phyloP scores from a whole-genome alignment of 73 alveolate genomes.

The Tetrahymena malaccensis region DNA sequence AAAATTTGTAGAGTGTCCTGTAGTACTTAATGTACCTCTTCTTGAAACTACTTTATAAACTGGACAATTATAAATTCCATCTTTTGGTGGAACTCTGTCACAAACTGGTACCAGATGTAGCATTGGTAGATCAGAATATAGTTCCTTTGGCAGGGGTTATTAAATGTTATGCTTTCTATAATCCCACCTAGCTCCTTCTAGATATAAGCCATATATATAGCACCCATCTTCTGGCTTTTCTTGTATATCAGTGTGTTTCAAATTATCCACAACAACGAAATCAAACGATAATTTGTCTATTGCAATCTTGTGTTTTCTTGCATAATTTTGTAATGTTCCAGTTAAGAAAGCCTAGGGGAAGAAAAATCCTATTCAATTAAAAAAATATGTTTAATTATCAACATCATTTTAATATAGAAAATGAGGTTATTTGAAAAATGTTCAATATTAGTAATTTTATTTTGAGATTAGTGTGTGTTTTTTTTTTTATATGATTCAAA shows the following conservation, averaged over 20 bases:
- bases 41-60: conserved; percentile 83
- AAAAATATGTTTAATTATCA: conserved; percentile 9
- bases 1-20: conserved; percentile 96
- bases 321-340: conserved; percentile 98
- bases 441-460: neutral
- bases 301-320: conserved; percentile 97
- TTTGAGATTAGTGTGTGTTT: conserved; percentile 35
- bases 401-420: too few species aligned
- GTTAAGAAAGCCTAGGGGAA: conserved; percentile 99
- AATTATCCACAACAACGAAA: conserved; percentile 78
- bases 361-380: conserved; percentile 72
- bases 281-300: conserved; percentile 90
- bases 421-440: neutral
- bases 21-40: conserved; percentile 96
- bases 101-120: conserved; percentile 88
- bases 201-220: conserved; percentile 92
- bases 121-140: conserved; percentile 97
- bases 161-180: conserved; percentile 73
- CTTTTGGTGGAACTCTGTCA: conserved; percentile 1
- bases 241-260: conserved; percentile 68
- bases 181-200: conserved; percentile 99
- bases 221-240: conserved; percentile 93
- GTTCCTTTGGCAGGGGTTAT: conserved; percentile 92
- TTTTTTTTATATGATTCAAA: neutral
- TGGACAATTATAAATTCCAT: conserved; percentile 86